These are phyloP conservation scores for Penicillium cosmopolitanum DNA, from an alignment of 495 filamentous ascomycete genomes.

Conservation along the genomic window DNA sequence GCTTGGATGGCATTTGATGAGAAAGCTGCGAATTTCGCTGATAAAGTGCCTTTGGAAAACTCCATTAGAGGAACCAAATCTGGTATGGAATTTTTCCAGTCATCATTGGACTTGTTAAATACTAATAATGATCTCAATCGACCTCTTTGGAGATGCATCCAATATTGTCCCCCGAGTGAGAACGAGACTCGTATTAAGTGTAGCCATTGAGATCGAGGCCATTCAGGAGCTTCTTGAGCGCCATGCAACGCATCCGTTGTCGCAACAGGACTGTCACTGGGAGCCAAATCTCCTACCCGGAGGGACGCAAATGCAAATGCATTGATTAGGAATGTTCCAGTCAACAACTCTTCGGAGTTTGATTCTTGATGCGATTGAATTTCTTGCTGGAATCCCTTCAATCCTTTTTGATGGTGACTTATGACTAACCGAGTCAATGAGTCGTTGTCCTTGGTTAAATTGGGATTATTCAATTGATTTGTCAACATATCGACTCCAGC, in stretches of 20 bases:
- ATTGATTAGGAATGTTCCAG: neutral
- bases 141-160: neutral
- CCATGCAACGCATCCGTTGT: neutral
- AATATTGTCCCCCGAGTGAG: neutral
- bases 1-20: no score
- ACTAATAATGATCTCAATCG: neutral
- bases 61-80: neutral
- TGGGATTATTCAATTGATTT: neutral
- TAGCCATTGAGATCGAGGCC: slow-evolving; percentile 12
- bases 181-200: slow-evolving; percentile 13
- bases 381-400: slow-evolving; percentile 13
- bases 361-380: neutral
- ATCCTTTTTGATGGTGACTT: slow-evolving; percentile 21
- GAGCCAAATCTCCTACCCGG: neutral
- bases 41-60: neutral
- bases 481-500: slow-evolving; percentile 16
- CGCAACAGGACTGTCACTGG: neutral
- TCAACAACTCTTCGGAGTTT: neutral
- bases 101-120: neutral
- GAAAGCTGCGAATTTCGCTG: no score
- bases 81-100: neutral
- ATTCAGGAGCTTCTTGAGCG: neutral
- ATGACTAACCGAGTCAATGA: slow-evolving; percentile 1
- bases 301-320: slow-evolving; percentile 1
- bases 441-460: no score